Evolutionary conservation across 148 eudicot species (phyloP).

Genomic region (Selenicereus undatus): DNA sequence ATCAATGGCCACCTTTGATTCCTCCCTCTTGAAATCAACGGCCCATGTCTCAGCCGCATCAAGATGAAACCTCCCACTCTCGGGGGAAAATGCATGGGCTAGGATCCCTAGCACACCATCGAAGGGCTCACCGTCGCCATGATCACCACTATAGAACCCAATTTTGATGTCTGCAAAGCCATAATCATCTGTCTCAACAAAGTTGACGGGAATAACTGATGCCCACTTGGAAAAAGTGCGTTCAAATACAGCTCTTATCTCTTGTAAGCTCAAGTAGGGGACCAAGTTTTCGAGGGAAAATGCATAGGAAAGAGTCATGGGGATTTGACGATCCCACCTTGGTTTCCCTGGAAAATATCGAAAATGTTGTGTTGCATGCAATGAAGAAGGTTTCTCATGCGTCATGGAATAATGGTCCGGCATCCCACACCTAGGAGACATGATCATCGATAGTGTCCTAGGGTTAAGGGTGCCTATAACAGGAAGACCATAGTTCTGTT

Average conservation of each 20-base stretch:
- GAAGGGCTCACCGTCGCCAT: constrained; percentile 83
- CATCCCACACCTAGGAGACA: constrained; percentile 63
- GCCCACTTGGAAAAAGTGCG: constrained; percentile 64
- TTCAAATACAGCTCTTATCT: constrained; percentile 33
- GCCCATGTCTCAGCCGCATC: constrained; percentile 79
- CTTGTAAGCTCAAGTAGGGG: constrained; percentile 19
- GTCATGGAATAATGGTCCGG: constrained; percentile 26
- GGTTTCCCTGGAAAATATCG: constrained; percentile 53
- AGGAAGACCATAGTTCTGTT: constrained; percentile 37
- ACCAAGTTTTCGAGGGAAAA: constrained; percentile 40
- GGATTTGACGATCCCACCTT: constrained; percentile 46
- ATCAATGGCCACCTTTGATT: constrained; percentile 56
- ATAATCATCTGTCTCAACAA: constrained; percentile 39
- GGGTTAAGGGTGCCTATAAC: constrained; percentile 50
- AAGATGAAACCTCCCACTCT: constrained; percentile 71
- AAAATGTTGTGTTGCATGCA: constrained; percentile 23
- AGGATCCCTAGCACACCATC: constrained; percentile 81
- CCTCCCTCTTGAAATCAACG: constrained; percentile 47
- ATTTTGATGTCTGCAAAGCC: constrained; percentile 53
- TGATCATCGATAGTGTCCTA: constrained; percentile 39
- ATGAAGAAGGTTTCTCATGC: constrained; percentile 5
- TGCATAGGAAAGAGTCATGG: constrained; percentile 61
- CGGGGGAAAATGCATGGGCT: constrained; percentile 86
- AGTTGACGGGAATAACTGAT: constrained; percentile 57
- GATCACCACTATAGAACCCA: constrained; percentile 67